These are phyloP conservation scores for Ramularia endophylla DNA, from an alignment of 2,329 filamentous ascomycete species.

Conservation along the genomic window DNA sequence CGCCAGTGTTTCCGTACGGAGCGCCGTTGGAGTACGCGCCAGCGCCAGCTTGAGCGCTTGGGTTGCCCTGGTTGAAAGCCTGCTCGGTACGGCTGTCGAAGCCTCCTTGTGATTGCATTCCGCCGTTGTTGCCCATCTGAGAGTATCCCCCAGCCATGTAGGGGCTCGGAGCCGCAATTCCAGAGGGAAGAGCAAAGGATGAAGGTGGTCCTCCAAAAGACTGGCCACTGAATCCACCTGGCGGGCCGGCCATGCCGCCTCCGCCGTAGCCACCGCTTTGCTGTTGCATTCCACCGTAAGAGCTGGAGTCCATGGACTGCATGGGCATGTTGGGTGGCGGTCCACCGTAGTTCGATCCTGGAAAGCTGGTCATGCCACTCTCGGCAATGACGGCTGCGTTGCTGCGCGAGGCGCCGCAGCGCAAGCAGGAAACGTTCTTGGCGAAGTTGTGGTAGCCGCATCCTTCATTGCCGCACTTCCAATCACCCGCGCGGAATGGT, in stretches of 20 bases:
- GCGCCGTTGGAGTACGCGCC: constrained; percentile 62
- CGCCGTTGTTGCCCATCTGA: constrained; percentile 55
- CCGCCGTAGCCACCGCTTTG: constrained; percentile 68
- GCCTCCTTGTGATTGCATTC: constrained; percentile 63
- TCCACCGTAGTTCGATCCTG: constrained; percentile 42
- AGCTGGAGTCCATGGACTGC: constrained; percentile 23
- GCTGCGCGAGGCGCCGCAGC: constrained; percentile 90
- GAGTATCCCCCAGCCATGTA: constrained; percentile 78
- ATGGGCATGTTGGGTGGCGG: constrained; percentile 77
- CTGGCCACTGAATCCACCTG: constrained; percentile 55
- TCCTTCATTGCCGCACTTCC: constrained; percentile 97
- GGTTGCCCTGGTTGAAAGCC: constrained; percentile 75
- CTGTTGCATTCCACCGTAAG: constrained; percentile 39
- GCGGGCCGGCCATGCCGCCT: constrained; percentile 53
- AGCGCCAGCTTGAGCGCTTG: constrained; percentile 60
- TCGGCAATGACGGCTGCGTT: constrained; percentile 92
- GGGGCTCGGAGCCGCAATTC: constrained; percentile 69
- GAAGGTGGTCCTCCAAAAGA: constrained; percentile 82
- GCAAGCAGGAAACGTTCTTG: constrained; percentile 96
- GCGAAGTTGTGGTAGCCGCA: constrained; percentile 99
- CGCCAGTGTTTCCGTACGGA: constrained; percentile 30
- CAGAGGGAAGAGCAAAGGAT: constrained; percentile 83
- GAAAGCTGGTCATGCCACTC: constrained; percentile 57
- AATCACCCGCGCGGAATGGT: constrained; percentile 96
- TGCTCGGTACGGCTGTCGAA: constrained; percentile 95